Evolutionary conservation across 495 filamentous ascomycete species (phyloP), one percentile per base, ranked within the genome.

Genomic region (Lasiosphaeria hispida): DNA sequence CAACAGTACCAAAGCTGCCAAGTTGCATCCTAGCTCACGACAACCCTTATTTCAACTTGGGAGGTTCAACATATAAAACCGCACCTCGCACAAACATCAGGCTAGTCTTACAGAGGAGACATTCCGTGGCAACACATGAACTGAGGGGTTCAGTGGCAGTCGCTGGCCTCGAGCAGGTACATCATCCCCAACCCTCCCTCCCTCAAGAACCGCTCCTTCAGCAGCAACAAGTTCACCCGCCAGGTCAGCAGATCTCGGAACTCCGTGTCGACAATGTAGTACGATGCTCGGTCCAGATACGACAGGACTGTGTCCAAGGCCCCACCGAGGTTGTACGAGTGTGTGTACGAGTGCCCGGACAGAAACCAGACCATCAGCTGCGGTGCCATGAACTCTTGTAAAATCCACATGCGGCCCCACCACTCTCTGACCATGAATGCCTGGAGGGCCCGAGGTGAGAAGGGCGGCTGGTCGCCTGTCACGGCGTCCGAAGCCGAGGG

Each of bases 381-480:
- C 15, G 9, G 33, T 8, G 11, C 48, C 33, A 52, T 52, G 7
- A 52, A 17, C 48, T 52, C 48, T 37, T 52, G 48, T 52, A 39
- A 17, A 3, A 52, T 37, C 48, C 48, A 52, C 48, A 52, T 52
- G 30, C 48, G 48, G 13, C 15, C 17, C 1, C n/a, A 52, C 48
- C 48, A 52, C 0, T 34, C 30, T 35, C 48, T 37, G 2, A 2
- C 7, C 2, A 52, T n/a, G 35, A 38, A 39, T 34, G 34, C 14
- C 6, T 48, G 13, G 10, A 34, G 44, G 10, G 7, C 44, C 44
- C 7, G 6, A 48, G 17, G 4, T 7, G 6, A 5, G 44, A 23
- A 48, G n/a, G n/a, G n/a, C n/a, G n/a, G n/a, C n/a, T n/a, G n/a
- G n/a, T n/a, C n/a, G n/a, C n/a, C n/a, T n/a, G n/a, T n/a, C n/a